phyloP scores from a whole-genome alignment of 495 filamentous ascomycete species.

The Parachaetomium inaequale region DNA sequence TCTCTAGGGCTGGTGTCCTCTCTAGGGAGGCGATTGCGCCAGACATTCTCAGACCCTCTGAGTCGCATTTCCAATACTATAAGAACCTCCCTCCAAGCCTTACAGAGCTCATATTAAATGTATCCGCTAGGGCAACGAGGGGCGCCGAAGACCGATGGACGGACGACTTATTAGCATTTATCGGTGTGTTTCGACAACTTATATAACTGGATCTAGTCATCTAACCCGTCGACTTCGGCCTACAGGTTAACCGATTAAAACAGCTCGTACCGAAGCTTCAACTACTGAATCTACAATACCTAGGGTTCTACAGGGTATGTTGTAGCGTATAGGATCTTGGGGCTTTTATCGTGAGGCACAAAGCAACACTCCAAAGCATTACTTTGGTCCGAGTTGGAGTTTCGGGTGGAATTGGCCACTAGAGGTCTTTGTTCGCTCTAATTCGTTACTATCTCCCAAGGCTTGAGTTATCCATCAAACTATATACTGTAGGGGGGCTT shows the following conservation, averaged over 20 bases:
- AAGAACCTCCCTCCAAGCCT: conserved; percentile 1
- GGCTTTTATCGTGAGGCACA: not conserved
- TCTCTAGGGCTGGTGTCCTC: too few species aligned
- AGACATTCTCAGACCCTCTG: not conserved
- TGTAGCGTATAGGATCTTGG: conserved; percentile 3
- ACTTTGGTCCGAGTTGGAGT: conserved; percentile 2
- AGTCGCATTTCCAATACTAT: conserved; percentile 2
- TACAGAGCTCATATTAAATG: not conserved
- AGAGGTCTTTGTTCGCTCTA: conserved; percentile 1
- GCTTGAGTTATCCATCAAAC: conserved; percentile 3
- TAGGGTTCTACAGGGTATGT: not conserved
- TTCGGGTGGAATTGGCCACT: conserved; percentile 3
- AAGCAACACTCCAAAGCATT: conserved; percentile 3
- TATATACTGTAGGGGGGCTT: conserved; percentile 1
- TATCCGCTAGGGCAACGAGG: not conserved
- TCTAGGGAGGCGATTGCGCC: not conserved
- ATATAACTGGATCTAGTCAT: conserved; percentile 1
- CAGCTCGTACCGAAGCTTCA: conserved; percentile 1
- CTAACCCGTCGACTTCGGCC: not conserved
- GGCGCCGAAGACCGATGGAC: not conserved
- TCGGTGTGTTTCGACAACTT: conserved; percentile 3
- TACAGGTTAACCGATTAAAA: not conserved
- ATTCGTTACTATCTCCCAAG: not conserved
- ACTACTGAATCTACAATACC: not conserved
- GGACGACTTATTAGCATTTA: conserved; percentile 4